phyloP scores from a whole-genome alignment of 2,329 filamentous ascomycete genomes.

The Pyricularia pennisetigena region DNA sequence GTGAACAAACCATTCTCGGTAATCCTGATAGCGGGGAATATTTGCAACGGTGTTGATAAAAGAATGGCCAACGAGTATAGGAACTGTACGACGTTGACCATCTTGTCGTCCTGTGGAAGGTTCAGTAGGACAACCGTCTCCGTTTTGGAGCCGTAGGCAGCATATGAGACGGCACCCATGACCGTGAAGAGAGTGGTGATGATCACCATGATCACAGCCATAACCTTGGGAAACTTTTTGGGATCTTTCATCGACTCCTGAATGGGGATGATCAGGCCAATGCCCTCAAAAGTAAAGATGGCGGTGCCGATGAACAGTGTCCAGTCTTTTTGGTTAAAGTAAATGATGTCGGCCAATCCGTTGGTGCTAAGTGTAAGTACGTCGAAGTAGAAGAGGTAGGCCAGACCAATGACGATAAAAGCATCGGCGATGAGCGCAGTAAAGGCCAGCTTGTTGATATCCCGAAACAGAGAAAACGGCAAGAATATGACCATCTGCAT shows the following conservation, averaged over 20 bases:
- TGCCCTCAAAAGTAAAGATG: constrained; percentile 97
- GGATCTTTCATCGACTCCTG: constrained; percentile 95
- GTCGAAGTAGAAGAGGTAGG: constrained; percentile 95
- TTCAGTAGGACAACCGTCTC: constrained; percentile 96
- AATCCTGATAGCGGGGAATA: constrained; percentile 96
- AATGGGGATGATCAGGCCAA: constrained; percentile 94
- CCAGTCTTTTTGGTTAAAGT: constrained; percentile 89
- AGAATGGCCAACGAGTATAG: constrained; percentile 97
- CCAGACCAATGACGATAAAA: constrained; percentile 85
- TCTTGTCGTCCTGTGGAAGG: constrained; percentile 86
- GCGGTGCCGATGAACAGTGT: constrained; percentile 97
- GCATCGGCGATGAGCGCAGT: constrained; percentile 88
- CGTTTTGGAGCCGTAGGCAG: constrained; percentile 88
- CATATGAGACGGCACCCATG: constrained; percentile 90
- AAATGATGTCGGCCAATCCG: constrained; percentile 74
- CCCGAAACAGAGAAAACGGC: constrained; percentile 84
- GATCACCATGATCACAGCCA: constrained; percentile 86
- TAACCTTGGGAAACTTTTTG: constrained; percentile 78
- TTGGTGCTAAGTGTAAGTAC: constrained; percentile 68
- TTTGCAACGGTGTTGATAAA: constrained; percentile 87
- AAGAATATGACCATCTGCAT: constrained; percentile 95
- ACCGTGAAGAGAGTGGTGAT: constrained; percentile 85
- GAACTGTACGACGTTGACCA: constrained; percentile 94
- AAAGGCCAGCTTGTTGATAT: constrained; percentile 95
- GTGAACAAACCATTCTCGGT: constrained; percentile 92